Conservation (phyloP, 164 flowering plant species). For the Vitis cinerea region DNA sequence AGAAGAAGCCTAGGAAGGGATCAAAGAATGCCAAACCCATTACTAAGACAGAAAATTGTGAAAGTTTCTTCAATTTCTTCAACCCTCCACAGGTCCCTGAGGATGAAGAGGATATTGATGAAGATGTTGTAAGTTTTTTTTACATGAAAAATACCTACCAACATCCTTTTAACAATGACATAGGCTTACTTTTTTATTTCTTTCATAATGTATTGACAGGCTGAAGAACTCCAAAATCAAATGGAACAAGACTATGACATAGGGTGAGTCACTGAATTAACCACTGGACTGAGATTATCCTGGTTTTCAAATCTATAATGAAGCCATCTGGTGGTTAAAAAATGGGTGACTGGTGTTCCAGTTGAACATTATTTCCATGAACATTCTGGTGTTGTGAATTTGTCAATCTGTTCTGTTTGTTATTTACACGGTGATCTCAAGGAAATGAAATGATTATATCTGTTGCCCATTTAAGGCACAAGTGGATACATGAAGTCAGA, state of each 20-base stretch:
- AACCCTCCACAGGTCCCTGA: slow-evolving; percentile 89
- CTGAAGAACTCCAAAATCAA: slow-evolving; percentile 64
- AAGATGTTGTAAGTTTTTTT: slow-evolving; percentile 63
- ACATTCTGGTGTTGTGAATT: no score
- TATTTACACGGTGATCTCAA: no score
- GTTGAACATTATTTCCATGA: no score
- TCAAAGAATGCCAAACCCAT: slow-evolving; percentile 82
- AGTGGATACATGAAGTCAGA: no score
- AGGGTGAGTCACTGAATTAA: slow-evolving; percentile 30
- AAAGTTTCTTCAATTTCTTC: slow-evolving; percentile 92
- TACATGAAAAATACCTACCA: no score
- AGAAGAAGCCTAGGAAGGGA: slow-evolving; percentile 88
- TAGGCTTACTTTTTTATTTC: background rate
- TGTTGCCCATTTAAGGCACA: no score
- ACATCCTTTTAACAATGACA: background rate
- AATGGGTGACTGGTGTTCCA: no score
- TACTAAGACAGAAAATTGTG: slow-evolving; percentile 81
- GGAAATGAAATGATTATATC: no score
- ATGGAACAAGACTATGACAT: slow-evolving; percentile 71
- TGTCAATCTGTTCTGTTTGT: no score
- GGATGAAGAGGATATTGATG: slow-evolving; percentile 84
- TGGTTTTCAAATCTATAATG: no score
- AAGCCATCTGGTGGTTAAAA: no score
- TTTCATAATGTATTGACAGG: slow-evolving; percentile 28
- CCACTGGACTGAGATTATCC: no score